phyloP scores from a whole-genome alignment of 2,329 filamentous ascomycete species.

The Xylariales sp. region DNA sequence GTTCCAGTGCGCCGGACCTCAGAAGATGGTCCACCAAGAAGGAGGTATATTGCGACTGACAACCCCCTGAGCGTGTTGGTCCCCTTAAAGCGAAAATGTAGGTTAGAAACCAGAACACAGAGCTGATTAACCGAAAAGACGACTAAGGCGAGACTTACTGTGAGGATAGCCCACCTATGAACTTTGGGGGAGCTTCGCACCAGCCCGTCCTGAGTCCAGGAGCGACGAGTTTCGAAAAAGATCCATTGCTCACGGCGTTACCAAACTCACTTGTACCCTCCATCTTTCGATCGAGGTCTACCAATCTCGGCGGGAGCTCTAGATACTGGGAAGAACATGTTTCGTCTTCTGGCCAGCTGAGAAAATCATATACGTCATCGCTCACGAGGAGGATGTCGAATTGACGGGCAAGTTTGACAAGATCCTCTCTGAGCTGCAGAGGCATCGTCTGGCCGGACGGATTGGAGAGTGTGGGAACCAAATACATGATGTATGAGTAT shows the following conservation, averaged over 20 bases:
- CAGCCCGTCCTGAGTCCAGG: slow-evolving; percentile 60
- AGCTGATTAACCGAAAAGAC: neutral
- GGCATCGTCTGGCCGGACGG: slow-evolving; percentile 44
- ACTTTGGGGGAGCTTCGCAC: slow-evolving; percentile 38
- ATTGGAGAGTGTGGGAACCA: slow-evolving; percentile 66
- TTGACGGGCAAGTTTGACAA: neutral
- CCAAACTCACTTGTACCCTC: slow-evolving; percentile 56
- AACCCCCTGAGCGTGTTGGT: slow-evolving; percentile 51
- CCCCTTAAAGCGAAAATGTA: slow-evolving; percentile 11
- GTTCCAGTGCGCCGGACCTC: neutral
- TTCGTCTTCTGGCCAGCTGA: too few relatives aligned
- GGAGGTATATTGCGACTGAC: slow-evolving; percentile 53
- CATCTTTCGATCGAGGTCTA: slow-evolving; percentile 56
- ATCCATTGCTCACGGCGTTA: slow-evolving; percentile 60
- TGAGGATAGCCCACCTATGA: slow-evolving; percentile 38
- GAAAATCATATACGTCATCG: neutral
- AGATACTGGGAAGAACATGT: neutral
- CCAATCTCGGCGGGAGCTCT: slow-evolving; percentile 41
- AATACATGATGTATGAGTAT: slow-evolving; percentile 54
- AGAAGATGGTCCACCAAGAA: neutral
- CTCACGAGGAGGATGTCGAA: neutral
- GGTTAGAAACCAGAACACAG: neutral
- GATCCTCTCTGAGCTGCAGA: neutral
- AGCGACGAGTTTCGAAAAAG: slow-evolving; percentile 60
- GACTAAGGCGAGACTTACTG: neutral